Percentiles rank a stretch among this genome's conserved stretches.
Conservation (phyloP, 139 green algal genomes). For the Mychonastes homosphaera region DNA sequence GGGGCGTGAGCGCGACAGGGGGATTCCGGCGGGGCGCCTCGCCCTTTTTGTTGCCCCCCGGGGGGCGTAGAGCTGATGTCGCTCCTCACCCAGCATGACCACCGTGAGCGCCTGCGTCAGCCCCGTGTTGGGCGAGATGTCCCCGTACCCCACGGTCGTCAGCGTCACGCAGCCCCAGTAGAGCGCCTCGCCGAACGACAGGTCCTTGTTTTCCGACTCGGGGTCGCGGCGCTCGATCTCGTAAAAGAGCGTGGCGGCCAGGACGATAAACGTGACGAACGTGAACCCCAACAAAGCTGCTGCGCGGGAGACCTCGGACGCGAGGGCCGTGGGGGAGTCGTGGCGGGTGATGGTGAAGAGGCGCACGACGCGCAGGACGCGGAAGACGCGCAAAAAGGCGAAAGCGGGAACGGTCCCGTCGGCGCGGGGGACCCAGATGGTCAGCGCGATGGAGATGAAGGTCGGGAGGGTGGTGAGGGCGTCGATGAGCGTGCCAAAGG, state of each 20-base stretch:
- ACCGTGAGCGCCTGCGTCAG: constrained; percentile 14
- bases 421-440: constrained; percentile 5
- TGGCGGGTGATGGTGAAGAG: constrained; percentile 11
- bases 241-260: constrained; percentile 25
- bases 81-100: constrained; percentile 8
- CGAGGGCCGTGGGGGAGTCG: not conserved
- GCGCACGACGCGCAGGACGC: constrained; percentile 14
- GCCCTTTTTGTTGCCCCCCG: not conserved
- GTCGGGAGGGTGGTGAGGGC: constrained; percentile 5
- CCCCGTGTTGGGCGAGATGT: constrained; percentile 8
- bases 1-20: not conserved
- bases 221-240: constrained; percentile 8
- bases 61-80: not conserved
- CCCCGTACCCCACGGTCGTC: constrained; percentile 26
- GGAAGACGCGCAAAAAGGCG: constrained; percentile 1
- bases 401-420: not conserved
- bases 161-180: constrained; percentile 37
- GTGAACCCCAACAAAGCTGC: constrained; percentile 11
- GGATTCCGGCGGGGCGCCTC: too few relatives aligned
- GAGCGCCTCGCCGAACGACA: constrained; percentile 22
- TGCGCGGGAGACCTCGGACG: not conserved
- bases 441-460: constrained; percentile 1
- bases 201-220: not conserved
- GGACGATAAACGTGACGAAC: constrained; percentile 24
- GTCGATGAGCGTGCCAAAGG: constrained; percentile 2